Base-by-base conservation (phyloP, 768 basidiomycete species). In the Kwoniella shandongensis region DNA sequence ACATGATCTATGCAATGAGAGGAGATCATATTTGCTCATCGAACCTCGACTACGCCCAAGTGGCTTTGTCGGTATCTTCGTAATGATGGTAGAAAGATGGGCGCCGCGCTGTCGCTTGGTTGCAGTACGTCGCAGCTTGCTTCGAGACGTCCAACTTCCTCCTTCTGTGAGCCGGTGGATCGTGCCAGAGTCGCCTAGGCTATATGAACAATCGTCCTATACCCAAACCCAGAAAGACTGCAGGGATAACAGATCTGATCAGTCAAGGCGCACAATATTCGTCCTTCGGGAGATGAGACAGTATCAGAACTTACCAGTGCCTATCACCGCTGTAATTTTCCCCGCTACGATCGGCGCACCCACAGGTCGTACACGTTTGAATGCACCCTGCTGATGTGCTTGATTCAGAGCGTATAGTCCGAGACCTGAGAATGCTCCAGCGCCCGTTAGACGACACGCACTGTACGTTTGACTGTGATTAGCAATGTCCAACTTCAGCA, bases 331-430 rank as follows among this genome's bases (percentile, higher is more conserved):
- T 6, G 60, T 62, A 12, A 66, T 25, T 42, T 65, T 55, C 1
- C 61, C 63, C 10, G 58, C 68, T 22, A 63, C 49, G 22, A 67
- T 41, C 1, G 66, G 62, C 15, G 40, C 27, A 2, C 66, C 66
- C 32, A 36, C 40, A 2, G 69, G 68, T 54, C 68, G 45, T 11
- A 60, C 44, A 11, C 32, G 50, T 39, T 38, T 41, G 41, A 73
- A 70, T 8, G 68, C 59, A 29, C 69, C 69, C 46, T 67, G 67
- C 29, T 48, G 38, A 11, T 35, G 30, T 3, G 66, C 66, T 59
- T 68, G 49, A 45, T 65, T 65, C 27, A 73, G 40, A 18, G 71
- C 71, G 41, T 73, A 73, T 5, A 29, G 44, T n/a, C 71, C 71
- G n/a, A 73, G 30, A 18, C 68, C 71, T 4, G 58, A 50, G 45